A percentile compares a stretch with the other conserved stretches of the same genome.
Evolutionary conservation across 495 filamentous ascomycete genomes (phyloP).

Genomic region (Neurospora sp.): DNA sequence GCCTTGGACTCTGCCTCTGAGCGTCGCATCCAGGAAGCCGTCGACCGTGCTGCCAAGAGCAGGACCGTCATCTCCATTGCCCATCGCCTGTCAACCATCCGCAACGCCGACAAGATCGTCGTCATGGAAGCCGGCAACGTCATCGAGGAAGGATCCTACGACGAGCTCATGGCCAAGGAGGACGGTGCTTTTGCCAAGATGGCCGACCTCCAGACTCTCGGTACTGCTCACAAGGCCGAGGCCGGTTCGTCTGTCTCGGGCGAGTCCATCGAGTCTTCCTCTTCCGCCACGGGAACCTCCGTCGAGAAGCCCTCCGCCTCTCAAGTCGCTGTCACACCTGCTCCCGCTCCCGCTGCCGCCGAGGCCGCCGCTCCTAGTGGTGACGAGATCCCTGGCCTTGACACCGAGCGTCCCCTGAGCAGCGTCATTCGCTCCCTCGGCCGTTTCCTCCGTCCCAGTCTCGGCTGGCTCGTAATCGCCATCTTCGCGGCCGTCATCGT

Average conservation of each 20-base stretch:
- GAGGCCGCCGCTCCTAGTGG: not conserved
- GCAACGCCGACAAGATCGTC: constrained; percentile 85
- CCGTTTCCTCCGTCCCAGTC: not conserved
- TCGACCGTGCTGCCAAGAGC: constrained; percentile 70
- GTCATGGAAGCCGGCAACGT: constrained; percentile 73
- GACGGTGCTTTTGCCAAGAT: constrained; percentile 42
- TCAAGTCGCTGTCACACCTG: not conserved
- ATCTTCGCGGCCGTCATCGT: constrained; percentile 7
- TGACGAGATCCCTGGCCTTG: constrained; percentile 31
- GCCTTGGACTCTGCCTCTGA: constrained; percentile 89
- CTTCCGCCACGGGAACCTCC: constrained; percentile 16
- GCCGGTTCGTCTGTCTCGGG: not conserved
- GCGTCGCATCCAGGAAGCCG: constrained; percentile 78
- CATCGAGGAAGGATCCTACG: constrained; percentile 68
- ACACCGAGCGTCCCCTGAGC: constrained; percentile 1
- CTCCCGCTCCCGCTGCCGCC: not conserved
- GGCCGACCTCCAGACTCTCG: constrained; percentile 41
- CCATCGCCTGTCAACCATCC: constrained; percentile 92
- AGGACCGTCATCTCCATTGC: constrained; percentile 90
- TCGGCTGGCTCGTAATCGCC: constrained; percentile 4
- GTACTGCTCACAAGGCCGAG: not conserved
- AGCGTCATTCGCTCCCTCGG: not conserved
- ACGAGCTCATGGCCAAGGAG: constrained; percentile 43
- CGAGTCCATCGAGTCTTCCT: constrained; percentile 1
- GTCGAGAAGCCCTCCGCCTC: constrained; percentile 27